A percentile compares a stretch with the other conserved stretches of the same genome.
phyloP scores from a whole-genome alignment of 371 early-diverging fungal genomes.

The Mucor circinelloides region DNA sequence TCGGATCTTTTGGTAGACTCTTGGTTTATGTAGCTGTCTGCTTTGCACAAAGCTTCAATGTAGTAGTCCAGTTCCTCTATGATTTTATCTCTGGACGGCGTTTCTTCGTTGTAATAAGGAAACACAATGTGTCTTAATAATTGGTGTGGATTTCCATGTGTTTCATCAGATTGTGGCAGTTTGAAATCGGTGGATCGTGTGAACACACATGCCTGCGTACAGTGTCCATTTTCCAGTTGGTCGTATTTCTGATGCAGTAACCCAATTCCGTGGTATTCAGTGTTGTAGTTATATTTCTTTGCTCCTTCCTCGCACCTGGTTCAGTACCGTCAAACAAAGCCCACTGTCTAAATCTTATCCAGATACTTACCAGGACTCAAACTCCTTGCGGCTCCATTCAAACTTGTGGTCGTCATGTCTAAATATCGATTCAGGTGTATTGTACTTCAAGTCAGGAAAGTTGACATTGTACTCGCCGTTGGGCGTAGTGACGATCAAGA shows the following conservation, averaged over 20 bases:
- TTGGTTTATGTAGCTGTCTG: slow-evolving; percentile 9
- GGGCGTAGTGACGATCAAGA: slow-evolving; percentile 75
- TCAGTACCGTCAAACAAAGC: too few species aligned
- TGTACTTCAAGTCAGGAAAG: slow-evolving; percentile 77
- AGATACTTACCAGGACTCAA: slow-evolving; percentile 69
- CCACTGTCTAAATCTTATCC: too few species aligned
- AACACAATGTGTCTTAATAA: slow-evolving; percentile 37
- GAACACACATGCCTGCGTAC: slow-evolving; percentile 85
- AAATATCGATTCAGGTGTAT: slow-evolving; percentile 64
- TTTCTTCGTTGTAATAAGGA: slow-evolving; percentile 36
- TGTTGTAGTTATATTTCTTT: slow-evolving; percentile 61
- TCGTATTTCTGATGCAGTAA: slow-evolving; percentile 36
- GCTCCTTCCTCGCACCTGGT: slow-evolving; percentile 58
- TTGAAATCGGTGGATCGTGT: background rate
- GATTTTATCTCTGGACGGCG: slow-evolving; percentile 14
- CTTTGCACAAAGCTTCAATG: slow-evolving; percentile 26
- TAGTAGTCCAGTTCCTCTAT: slow-evolving; percentile 23
- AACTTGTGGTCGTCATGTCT: slow-evolving; percentile 91
- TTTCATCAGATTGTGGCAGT: background rate
- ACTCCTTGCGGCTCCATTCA: slow-evolving; percentile 90
- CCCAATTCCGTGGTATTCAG: slow-evolving; percentile 75
- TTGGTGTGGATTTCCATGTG: slow-evolving; percentile 20
- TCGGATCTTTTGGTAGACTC: background rate
- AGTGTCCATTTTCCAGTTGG: slow-evolving; percentile 60
- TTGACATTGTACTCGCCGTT: slow-evolving; percentile 91